Evolutionary conservation across 2,329 filamentous ascomycete genomes (phyloP), one percentile per base, ranked within the genome.

Genomic region (Ophiostoma piceae): DNA sequence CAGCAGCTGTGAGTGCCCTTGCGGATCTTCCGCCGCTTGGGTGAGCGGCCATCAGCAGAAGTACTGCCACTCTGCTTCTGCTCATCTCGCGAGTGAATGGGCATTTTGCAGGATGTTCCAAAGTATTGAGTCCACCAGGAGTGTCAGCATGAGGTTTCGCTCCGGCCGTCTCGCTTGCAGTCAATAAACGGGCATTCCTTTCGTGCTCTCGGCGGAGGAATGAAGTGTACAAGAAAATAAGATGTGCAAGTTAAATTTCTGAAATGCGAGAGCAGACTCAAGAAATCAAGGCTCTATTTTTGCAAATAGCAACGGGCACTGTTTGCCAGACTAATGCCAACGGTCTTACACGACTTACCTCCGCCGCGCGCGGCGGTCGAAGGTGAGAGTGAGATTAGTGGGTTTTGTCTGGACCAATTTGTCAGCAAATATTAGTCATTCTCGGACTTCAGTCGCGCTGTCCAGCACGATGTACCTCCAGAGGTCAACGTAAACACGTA

Each of bases 1-100:
- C 84, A 87, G 75, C 85, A 87, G 71, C 83, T 86, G 60, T 78
- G 79, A 0, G 84, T 87, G 16, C 73, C 73, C 57, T 74, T 74
- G 69, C 73, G 72, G 37, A 74, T 67, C 70, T 74, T 74, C 8
- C 71, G 69, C 54, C 73, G 69, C 57, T 73, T 73, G 37, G 65
- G 22, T 6, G 39, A 66, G 35, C 32, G 32, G 5, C 19, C 32
- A 26, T 29, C 19, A 39, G 32, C 32, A 7, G 62, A n/a, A 16
- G 26, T 22, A 57, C 8, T 62, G 26, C 57, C 57, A 32, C 14
- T 32, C 11, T 32, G 57, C 26, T 41, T 41, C 39, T 41, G 39
- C 2, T 11, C 12, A 12, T 5, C 57, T 14, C 26, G 57, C 32
- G 57, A 62, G 16, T 35, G 26, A 29, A 26, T 26, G 26, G 57